Evolutionary conservation across 2,329 filamentous ascomycete genomes (phyloP).

Genomic region (Fusarium metavorans): DNA sequence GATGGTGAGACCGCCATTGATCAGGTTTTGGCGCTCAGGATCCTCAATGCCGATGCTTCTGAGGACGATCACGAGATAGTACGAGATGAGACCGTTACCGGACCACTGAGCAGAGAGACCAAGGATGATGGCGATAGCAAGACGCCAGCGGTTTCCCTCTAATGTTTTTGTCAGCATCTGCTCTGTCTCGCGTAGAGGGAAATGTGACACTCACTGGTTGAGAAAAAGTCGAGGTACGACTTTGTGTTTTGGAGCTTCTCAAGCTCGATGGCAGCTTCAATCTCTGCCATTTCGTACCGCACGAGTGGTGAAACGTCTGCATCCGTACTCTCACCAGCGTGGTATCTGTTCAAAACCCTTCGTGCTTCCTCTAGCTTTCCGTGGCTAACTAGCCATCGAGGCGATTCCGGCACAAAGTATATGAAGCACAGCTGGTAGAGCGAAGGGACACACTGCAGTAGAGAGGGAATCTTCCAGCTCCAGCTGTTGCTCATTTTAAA

Average conservation of each 20-base stretch:
- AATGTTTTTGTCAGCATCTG: background rate
- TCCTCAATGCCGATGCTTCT: constrained; percentile 5
- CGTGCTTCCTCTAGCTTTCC: background rate
- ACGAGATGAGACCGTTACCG: constrained; percentile 10
- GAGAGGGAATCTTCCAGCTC: constrained; percentile 10
- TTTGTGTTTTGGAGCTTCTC: background rate
- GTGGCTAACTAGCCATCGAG: constrained; percentile 11
- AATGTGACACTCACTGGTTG: background rate
- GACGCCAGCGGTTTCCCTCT: constrained; percentile 2
- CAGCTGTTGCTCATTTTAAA: constrained; percentile 6
- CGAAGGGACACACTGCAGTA: background rate
- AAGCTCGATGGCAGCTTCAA: constrained; percentile 8
- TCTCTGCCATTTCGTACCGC: constrained; percentile 11
- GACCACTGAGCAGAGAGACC: constrained; percentile 4
- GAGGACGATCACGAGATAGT: constrained; percentile 1
- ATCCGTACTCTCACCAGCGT: constrained; percentile 3
- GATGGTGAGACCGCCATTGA: constrained; percentile 1
- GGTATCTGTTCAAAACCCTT: constrained; percentile 6
- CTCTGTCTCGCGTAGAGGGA: no score
- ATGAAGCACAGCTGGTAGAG: background rate
- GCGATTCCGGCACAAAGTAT: constrained; percentile 11
- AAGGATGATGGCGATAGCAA: background rate
- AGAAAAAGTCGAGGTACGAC: background rate
- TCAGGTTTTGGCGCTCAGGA: background rate
- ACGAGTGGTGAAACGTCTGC: background rate